A percentile compares a stretch with the other conserved stretches of the same genome.
phyloP scores from a whole-genome alignment of 2,329 filamentous ascomycete genomes.

The Colletotrichum orbiculare region DNA sequence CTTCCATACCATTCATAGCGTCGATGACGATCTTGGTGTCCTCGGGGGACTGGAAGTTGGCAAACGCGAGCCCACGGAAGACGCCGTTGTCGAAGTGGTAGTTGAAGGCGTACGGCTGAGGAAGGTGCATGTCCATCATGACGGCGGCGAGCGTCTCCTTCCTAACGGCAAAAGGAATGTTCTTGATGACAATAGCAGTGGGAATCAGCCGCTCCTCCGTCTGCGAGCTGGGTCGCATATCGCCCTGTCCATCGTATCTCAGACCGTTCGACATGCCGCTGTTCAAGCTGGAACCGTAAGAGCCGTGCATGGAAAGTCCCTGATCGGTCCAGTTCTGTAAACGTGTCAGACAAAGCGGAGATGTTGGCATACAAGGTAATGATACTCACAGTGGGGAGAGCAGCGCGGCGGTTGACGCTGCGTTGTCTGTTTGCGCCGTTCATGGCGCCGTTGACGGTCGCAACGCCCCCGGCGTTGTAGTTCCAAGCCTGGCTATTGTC shows the following conservation, averaged over 20 bases:
- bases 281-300: slow-evolving; percentile 47
- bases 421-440: slow-evolving; percentile 71
- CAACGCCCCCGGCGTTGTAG: slow-evolving; percentile 74
- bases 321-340: slow-evolving; percentile 64
- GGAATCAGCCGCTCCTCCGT: slow-evolving; percentile 89
- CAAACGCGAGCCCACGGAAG: slow-evolving; percentile 94
- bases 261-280: slow-evolving; percentile 51
- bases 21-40: slow-evolving; percentile 95
- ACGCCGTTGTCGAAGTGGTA: slow-evolving; percentile 99
- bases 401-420: slow-evolving; percentile 65
- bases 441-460: slow-evolving; percentile 71
- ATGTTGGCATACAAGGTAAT: not conserved
- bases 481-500: slow-evolving; percentile 86
- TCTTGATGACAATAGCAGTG: slow-evolving; percentile 99
- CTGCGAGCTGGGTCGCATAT: slow-evolving; percentile 51
- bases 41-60: slow-evolving; percentile 95
- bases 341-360: slow-evolving; percentile 6
- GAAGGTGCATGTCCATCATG: slow-evolving; percentile 94
- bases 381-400: slow-evolving; percentile 76
- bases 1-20: slow-evolving; percentile 92
- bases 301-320: slow-evolving; percentile 54
- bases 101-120: slow-evolving; percentile 98
- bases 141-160: slow-evolving; percentile 93
- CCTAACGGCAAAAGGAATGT: slow-evolving; percentile 97
- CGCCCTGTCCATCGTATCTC: slow-evolving; percentile 48